Evolutionary conservation across 106 monocot genomes (phyloP).

Genomic region (Apostasia ramifera): DNA sequence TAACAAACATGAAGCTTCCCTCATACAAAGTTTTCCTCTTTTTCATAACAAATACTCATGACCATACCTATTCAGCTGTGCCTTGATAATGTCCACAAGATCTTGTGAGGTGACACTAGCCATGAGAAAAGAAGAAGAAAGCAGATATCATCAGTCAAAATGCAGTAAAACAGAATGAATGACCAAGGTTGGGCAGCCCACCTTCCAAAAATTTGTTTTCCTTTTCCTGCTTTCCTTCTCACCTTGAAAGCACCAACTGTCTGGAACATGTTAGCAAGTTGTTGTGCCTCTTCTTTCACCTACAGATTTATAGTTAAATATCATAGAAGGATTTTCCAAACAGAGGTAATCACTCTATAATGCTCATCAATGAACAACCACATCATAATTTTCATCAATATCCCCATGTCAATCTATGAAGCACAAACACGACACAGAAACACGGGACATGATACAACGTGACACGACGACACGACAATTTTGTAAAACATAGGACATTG

Average conservation of each 20-base stretch:
- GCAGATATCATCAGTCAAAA: not conserved
- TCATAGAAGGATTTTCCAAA: not conserved
- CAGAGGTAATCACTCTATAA: not conserved
- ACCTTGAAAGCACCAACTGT: slow-evolving; percentile 90
- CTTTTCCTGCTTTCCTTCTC: slow-evolving; percentile 79
- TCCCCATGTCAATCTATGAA: too few species aligned
- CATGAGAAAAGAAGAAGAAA: not conserved
- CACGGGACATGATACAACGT: too few species aligned
- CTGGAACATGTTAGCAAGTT: slow-evolving; percentile 71
- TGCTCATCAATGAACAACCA: too few species aligned
- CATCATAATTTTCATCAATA: too few species aligned
- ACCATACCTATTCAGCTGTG: slow-evolving; percentile 76
- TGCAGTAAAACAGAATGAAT: not conserved
- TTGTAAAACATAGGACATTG: too few species aligned
- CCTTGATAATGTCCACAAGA: slow-evolving; percentile 89
- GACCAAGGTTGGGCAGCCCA: slow-evolving; percentile 15
- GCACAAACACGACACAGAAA: too few species aligned
- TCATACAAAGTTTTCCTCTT: not conserved
- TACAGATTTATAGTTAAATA: slow-evolving; percentile 4
- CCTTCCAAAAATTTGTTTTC: slow-evolving; percentile 92
- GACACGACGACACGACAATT: too few species aligned
- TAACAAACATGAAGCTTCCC: not conserved
- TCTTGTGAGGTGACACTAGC: slow-evolving; percentile 87
- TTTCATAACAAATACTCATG: not conserved
- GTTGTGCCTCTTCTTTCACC: slow-evolving; percentile 97